These are phyloP conservation scores for Ilyonectria sp. DNA, from an alignment of 2,329 filamentous ascomycete genomes.

Conservation along the genomic window DNA sequence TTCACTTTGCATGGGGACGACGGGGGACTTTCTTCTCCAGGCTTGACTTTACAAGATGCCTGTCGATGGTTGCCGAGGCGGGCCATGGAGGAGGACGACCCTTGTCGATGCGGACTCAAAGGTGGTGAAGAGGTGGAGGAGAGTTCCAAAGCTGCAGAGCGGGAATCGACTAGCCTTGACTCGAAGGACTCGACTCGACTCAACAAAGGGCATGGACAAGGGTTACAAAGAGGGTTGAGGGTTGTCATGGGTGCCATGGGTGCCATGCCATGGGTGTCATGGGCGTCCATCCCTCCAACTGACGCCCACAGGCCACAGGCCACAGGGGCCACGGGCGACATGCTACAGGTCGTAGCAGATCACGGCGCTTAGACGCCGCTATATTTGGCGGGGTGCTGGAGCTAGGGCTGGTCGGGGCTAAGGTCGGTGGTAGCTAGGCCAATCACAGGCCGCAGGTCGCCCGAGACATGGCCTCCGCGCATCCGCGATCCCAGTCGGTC, in stretches of 20 bases:
- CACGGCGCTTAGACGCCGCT: conserved; percentile 42
- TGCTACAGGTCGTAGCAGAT: conserved; percentile 23
- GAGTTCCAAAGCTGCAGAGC: background rate
- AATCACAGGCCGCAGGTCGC: conserved; percentile 14
- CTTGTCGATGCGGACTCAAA: conserved; percentile 1
- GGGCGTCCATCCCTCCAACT: conserved; percentile 1
- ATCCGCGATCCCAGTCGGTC: conserved; percentile 18
- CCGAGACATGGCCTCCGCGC: conserved; percentile 19
- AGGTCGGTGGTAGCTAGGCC: conserved; percentile 19
- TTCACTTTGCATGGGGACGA: conserved; percentile 24
- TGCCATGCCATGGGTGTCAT: background rate
- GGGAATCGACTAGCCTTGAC: conserved; percentile 2
- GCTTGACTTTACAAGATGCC: background rate
- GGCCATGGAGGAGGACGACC: background rate
- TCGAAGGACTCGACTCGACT: background rate
- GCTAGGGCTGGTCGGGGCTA: conserved; percentile 35
- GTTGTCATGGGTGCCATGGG: background rate
- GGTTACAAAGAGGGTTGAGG: conserved; percentile 10
- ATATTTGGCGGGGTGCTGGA: conserved; percentile 49
- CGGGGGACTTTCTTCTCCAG: background rate
- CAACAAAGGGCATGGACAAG: conserved; percentile 1
- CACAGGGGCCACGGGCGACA: background rate
- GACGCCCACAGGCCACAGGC: background rate
- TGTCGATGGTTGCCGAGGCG: conserved; percentile 15
- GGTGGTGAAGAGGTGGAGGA: conserved; percentile 7